These are phyloP conservation scores for Vitis hybrid DNA, from an alignment of 177 flowering plant species.

Conservation along the genomic window DNA sequence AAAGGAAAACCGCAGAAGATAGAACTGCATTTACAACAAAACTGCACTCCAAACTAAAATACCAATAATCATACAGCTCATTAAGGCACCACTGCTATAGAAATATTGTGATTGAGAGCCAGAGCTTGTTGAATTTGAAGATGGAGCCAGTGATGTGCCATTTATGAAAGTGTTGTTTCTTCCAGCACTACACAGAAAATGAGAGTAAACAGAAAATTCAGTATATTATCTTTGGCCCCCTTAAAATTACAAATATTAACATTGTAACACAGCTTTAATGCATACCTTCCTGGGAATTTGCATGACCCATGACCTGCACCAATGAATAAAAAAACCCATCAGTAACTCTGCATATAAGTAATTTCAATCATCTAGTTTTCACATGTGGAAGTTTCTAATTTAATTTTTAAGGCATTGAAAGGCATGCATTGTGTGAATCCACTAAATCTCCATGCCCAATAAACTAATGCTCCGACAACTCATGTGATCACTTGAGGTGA, in stretches of 20 bases:
- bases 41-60: conserved; percentile 32
- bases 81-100: conserved; percentile 14
- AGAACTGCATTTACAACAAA: conserved; percentile 30
- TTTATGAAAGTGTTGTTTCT: conserved; percentile 52
- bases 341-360: not conserved
- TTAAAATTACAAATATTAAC: not conserved
- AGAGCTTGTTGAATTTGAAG: conserved; percentile 55
- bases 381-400: too few species aligned
- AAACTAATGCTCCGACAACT: too few species aligned
- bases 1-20: not conserved
- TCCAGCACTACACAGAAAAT: conserved; percentile 46
- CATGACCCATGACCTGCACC: conserved; percentile 78
- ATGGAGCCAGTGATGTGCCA: conserved; percentile 65
- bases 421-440: too few species aligned
- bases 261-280: not conserved
- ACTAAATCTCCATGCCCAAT: too few species aligned
- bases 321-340: conserved; percentile 5
- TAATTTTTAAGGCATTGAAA: too few species aligned
- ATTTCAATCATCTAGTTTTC: not conserved
- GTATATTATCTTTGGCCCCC: not conserved
- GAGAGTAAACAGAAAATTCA: not conserved
- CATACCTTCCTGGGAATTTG: conserved; percentile 79
- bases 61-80: conserved; percentile 27
- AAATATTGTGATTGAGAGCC: conserved; percentile 18
- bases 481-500: too few species aligned